phyloP scores from a whole-genome alignment of 306 rosid species.

The Castanea mollissima region DNA sequence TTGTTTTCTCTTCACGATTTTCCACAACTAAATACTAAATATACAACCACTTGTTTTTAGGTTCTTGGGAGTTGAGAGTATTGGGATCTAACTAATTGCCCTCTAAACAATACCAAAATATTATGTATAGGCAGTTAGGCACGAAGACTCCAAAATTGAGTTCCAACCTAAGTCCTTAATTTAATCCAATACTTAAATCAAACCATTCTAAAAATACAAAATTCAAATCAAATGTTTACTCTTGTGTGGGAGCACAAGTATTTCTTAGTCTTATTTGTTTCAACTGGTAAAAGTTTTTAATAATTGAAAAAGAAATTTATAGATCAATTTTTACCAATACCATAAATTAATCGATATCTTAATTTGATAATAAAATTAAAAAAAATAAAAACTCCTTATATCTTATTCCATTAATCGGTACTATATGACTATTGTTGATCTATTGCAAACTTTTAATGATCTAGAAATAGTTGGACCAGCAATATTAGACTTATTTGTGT shows the following conservation, averaged over 20 bases:
- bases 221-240: background rate
- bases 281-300: no score
- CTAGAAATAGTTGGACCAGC: no score
- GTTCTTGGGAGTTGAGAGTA: background rate
- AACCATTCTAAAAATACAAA: no score
- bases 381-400: no score
- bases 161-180: background rate
- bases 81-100: background rate
- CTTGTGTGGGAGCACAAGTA: no score
- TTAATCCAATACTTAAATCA: background rate
- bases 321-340: fast-evolving
- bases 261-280: fast-evolving
- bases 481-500: no score
- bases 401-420: no score
- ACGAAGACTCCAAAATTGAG: background rate
- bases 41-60: background rate
- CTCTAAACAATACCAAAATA: background rate
- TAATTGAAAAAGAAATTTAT: fast-evolving
- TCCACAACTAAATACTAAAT: background rate
- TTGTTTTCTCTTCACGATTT: background rate
- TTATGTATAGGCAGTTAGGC: no score
- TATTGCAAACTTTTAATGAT: no score
- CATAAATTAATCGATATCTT: fast-evolving
- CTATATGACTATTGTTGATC: no score
- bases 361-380: fast-evolving